Evolutionary conservation across 164 flowering plant species (phyloP).

Genomic region (Litsea cubeba): DNA sequence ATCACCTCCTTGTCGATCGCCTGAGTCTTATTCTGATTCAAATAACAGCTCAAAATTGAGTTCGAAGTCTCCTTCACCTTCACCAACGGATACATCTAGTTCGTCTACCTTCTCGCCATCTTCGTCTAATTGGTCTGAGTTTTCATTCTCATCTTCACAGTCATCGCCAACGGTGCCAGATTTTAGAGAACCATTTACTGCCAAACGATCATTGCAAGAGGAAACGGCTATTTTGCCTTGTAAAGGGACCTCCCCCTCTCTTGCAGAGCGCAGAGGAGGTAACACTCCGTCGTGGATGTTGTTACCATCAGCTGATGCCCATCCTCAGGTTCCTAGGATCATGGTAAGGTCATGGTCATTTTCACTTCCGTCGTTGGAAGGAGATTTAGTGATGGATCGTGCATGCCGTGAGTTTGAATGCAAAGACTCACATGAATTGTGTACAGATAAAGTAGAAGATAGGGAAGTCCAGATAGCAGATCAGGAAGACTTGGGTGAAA

Average conservation of each 20-base stretch:
- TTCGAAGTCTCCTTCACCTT: constrained; percentile 55
- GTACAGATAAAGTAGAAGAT: constrained; percentile 18
- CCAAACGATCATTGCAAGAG: constrained; percentile 17
- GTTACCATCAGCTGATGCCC: constrained; percentile 34
- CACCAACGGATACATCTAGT: constrained; percentile 65
- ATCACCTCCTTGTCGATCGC: constrained; percentile 29
- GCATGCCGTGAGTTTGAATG: constrained; percentile 5
- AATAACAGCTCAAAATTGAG: constrained; percentile 35
- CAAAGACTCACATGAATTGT: constrained; percentile 16
- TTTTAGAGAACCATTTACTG: constrained; percentile 26
- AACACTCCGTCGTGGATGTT: constrained; percentile 45
- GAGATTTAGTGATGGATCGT: constrained; percentile 15
- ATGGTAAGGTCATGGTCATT: constrained; percentile 50
- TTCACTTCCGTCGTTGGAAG: constrained; percentile 35
- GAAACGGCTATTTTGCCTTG: constrained; percentile 24
- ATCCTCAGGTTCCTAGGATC: constrained; percentile 26
- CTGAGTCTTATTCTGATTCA: constrained; percentile 37
- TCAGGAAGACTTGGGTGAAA: constrained; percentile 11
- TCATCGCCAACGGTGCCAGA: constrained; percentile 58
- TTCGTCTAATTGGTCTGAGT: constrained; percentile 74
- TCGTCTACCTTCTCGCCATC: constrained; percentile 71
- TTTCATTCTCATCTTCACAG: constrained; percentile 46
- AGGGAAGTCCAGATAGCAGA: constrained; percentile 11
- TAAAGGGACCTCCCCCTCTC: constrained; percentile 38
- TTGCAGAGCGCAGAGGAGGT: constrained; percentile 74